Evolutionary conservation across 106 monocot genomes (phyloP).

Genomic region (Cymbidium sinense): DNA sequence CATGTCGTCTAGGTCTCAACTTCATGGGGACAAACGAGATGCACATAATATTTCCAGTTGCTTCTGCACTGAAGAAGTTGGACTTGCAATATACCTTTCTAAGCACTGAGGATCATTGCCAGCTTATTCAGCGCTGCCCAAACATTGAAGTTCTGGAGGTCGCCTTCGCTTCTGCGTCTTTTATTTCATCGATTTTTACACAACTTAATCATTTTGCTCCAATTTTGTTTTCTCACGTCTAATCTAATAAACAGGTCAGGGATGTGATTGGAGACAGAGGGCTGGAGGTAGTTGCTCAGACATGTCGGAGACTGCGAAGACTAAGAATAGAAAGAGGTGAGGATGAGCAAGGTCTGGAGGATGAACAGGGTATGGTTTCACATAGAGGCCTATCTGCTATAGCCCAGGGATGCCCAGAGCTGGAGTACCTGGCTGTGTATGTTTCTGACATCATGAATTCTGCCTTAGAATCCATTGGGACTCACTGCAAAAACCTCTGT

Average conservation of each 20-base stretch:
- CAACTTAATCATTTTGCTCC: background rate
- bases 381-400: constrained; percentile 64
- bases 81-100: constrained; percentile 86
- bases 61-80: constrained; percentile 72
- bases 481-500: constrained; percentile 50
- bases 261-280: constrained; percentile 89
- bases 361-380: constrained; percentile 82
- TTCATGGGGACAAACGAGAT: constrained; percentile 81
- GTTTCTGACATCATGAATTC: constrained; percentile 78
- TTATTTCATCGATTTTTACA: background rate
- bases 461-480: constrained; percentile 61
- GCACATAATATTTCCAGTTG: constrained; percentile 62
- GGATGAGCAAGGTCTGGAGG: constrained; percentile 77
- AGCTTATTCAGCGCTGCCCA: constrained; percentile 81
- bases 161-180: background rate
- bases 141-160: constrained; percentile 91
- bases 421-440: constrained; percentile 83
- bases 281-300: constrained; percentile 60
- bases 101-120: constrained; percentile 87
- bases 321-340: constrained; percentile 86
- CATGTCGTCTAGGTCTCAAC: constrained; percentile 52
- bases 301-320: constrained; percentile 62
- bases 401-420: constrained; percentile 64
- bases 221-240: no score
- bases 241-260: constrained; percentile 39